Percentiles rank a stretch among this genome's conserved stretches.
Evolutionary conservation across 768 basidiomycete species (phyloP).

Genomic region (Pisolithus marmoratus): DNA sequence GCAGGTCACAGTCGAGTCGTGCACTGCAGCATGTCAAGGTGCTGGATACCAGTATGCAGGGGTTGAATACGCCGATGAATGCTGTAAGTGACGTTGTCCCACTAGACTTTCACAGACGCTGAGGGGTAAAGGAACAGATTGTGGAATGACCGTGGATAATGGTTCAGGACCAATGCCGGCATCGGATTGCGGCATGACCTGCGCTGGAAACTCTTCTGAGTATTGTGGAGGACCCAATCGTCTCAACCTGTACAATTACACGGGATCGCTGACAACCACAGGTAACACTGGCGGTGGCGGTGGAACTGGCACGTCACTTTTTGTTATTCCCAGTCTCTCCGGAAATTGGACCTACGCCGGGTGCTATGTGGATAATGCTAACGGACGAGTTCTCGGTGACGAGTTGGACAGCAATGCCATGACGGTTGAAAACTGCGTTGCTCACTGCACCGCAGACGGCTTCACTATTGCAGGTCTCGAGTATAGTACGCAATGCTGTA

Average conservation of each 20-base stretch:
- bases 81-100: conserved; percentile 33
- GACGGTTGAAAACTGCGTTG: conserved; percentile 64
- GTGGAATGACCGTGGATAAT: conserved; percentile 11
- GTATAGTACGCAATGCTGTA: conserved; percentile 49
- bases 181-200: conserved; percentile 63
- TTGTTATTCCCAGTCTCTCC: conserved; percentile 49
- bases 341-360: conserved; percentile 53
- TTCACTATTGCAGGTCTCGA: conserved; percentile 70
- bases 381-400: conserved; percentile 54
- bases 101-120: neutral
- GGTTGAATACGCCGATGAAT: conserved; percentile 42
- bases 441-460: conserved; percentile 46
- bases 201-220: conserved; percentile 55
- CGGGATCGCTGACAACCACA: conserved; percentile 45
- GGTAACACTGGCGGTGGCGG: conserved; percentile 14
- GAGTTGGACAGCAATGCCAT: conserved; percentile 33
- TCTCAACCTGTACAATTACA: conserved; percentile 66
- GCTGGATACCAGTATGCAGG: conserved; percentile 38
- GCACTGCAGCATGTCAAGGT: conserved; percentile 41
- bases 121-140: conserved; percentile 4
- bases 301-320: conserved; percentile 27
- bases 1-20: conserved; percentile 44
- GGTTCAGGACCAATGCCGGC: conserved; percentile 33
- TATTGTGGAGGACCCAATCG: conserved; percentile 71
- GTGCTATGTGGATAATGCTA: conserved; percentile 69